Percentiles rank a stretch among this genome's conserved stretches.
Conservation (phyloP, 139 green algal species). For the Astrephomene gubernaculifera region DNA sequence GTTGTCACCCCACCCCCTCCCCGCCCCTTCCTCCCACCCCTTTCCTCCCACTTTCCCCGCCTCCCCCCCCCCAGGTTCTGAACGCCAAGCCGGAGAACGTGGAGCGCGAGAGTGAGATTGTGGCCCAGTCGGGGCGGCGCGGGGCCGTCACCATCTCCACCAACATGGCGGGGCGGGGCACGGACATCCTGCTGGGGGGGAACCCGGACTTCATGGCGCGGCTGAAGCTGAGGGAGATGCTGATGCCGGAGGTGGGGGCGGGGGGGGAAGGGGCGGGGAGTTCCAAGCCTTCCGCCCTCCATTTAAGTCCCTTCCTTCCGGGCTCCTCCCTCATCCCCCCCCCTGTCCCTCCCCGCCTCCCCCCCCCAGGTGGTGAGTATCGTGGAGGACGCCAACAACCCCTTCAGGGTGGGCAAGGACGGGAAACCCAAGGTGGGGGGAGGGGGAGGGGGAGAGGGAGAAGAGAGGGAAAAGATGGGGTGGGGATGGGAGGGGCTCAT, state of each 20-base stretch:
- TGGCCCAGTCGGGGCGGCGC: conserved; percentile 88
- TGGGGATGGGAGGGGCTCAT: no score
- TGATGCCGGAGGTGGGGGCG: conserved; percentile 84
- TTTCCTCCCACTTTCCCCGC: neutral
- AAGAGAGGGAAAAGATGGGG: no score
- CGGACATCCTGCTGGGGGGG: conserved; percentile 96
- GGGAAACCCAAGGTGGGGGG: conserved; percentile 34
- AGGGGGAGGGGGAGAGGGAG: no score
- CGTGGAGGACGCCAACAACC: conserved; percentile 50
- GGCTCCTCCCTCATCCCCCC: neutral
- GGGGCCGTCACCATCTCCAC: conserved; percentile 96
- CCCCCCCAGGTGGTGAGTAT: conserved; percentile 45
- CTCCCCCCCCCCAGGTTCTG: conserved; percentile 77
- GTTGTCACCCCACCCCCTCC: no score
- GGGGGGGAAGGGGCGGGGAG: no score
- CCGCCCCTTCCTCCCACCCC: neutral
- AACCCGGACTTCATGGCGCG: conserved; percentile 79
- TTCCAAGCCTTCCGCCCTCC: no score
- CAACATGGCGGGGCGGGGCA: conserved; percentile 99
- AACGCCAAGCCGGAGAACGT: conserved; percentile 99
- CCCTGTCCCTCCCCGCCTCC: neutral
- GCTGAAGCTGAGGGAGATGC: conserved; percentile 93
- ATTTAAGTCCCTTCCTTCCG: neutral
- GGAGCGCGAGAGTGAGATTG: conserved; percentile 96
- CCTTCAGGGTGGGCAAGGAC: conserved; percentile 50